Evolutionary conservation across 2,329 filamentous ascomycete genomes (phyloP), one percentile per base, ranked within the genome.

Genomic region (Myriosclerotinia scirpicola): DNA sequence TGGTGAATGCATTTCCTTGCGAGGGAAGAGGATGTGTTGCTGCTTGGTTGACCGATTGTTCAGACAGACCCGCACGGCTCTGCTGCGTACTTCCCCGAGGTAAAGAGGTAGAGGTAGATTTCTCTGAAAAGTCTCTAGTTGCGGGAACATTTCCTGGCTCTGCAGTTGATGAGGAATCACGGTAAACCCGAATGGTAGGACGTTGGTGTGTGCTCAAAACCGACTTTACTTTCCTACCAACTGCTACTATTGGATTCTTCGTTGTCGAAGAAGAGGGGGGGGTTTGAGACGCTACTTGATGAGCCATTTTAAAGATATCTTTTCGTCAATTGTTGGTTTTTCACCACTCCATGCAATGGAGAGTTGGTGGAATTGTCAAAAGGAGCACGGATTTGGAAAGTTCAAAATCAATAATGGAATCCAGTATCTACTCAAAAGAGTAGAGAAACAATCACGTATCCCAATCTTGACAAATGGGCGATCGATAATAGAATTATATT

Each of bases 211-310:
- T 68, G 22, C 56, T 68, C 17, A 74, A 56, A 14, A 55, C 68
- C 0, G 71, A 69, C 63, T 72, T 74, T n/a, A 74, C 69, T 30
- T 71, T 74, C 12, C 70, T 67, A n/a, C 69, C 72, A 52, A 71
- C 66, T 46, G 70, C 71, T 26, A 67, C 66, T 38, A 74, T 58
- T 38, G 71, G 71, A 56, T 73, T 74, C 8, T 71, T 67, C 48
- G 70, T 72, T 48, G 69, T 67, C 54, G 59, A 50, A 12, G 68
- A 53, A 15, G 66, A 46, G 5, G 58, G 67, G n/a, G 58, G 50
- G 56, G 67, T 61, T 55, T 69, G 52, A 46, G 64, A 66, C 17
- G 64, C 36, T n/a, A 40, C 50, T 63, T 54, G 60, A 26, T 60
- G 66, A 68, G 67, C 68, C 66, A 68, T 67, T 55, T 44, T 34